Base-by-base conservation (phyloP, 148 eudicot species). In the Amaranthus cruentus region DNA sequence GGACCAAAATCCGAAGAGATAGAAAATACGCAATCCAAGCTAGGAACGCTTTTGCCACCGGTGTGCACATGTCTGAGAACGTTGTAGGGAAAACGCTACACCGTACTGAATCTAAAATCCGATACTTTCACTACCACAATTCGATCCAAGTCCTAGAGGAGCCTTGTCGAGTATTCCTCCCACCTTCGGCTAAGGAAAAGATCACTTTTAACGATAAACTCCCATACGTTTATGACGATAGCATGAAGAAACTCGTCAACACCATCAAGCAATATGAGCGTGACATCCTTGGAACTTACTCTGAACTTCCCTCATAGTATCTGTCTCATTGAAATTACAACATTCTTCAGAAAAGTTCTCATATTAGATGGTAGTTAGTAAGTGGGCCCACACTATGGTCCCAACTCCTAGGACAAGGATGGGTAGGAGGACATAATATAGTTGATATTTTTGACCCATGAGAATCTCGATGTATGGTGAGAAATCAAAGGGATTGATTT, bases 1-100 rank as follows among this genome's bases (percentile, higher is more conserved):
- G 85, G 66, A 83, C 77, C 18, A 74, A 70, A 48, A 85, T 82
- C 73, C 71, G 91, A 38, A 80, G 89, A 69, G 89, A 86, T 64
- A 67, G 91, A 47, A 88, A 88, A 70, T 88, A 88, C 44, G 89
- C 91, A 5, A 86, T 88, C 58, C 89, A 86, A 62, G 87, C 91
- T 1, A 75, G 80, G 75, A 77, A 86, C 13, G 89, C 82, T 0
- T 81, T 47, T 49, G 87, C 91, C 3, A 82, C 91, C 0, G 91
- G 91, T 9, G 89, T 88, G 9, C 91, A 88, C 82, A 84, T 88
- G 86, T 88, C 91, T 0, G 87, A 88, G 74, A 86, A 88, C 38
- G 76, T 83, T 47, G 47, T 74, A 2, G 91, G 91, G 10, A 78
- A 83, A 52, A 77, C 89, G 0, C 65, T 78, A 51, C 86, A 88